These are phyloP conservation scores for Yamadazyma jaroonii DNA, from an alignment of 1,139 yeast species.

Conservation along the genomic window DNA sequence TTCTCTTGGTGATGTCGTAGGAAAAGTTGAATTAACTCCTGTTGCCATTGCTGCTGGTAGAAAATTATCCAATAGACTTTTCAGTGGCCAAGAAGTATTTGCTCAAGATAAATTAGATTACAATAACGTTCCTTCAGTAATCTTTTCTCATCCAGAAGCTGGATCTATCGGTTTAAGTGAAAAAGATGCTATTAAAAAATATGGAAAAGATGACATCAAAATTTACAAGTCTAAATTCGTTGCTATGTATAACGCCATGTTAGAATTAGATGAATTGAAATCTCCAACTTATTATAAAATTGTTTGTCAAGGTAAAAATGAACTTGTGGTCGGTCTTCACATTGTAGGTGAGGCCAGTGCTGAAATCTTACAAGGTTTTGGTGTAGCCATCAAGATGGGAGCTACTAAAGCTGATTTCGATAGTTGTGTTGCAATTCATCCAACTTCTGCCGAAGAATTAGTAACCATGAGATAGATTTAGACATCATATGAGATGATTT, in stretches of 20 bases:
- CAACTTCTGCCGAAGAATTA: slow-evolving; percentile 95
- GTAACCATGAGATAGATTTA: slow-evolving; percentile 63
- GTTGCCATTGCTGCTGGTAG: slow-evolving; percentile 99
- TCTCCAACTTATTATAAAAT: slow-evolving; percentile 86
- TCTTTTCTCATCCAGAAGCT: slow-evolving; percentile 96
- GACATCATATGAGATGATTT: not conserved
- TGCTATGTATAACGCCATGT: slow-evolving; percentile 91
- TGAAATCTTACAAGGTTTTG: slow-evolving; percentile 96
- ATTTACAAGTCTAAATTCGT: slow-evolving; percentile 79
- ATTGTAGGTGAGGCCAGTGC: slow-evolving; percentile 86
- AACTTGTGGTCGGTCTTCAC: slow-evolving; percentile 94
- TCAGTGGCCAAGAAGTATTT: slow-evolving; percentile 69
- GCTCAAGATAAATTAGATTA: slow-evolving; percentile 77
- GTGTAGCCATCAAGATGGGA: slow-evolving; percentile 96
- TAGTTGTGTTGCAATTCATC: slow-evolving; percentile 95
- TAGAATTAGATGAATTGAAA: slow-evolving; percentile 62
- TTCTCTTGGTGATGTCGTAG: slow-evolving; percentile 92
- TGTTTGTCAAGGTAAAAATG: slow-evolving; percentile 73
- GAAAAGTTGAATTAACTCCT: slow-evolving; percentile 91
- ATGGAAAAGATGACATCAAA: slow-evolving; percentile 79
- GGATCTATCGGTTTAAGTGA: slow-evolving; percentile 90
- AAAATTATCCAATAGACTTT: slow-evolving; percentile 83
- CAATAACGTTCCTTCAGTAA: slow-evolving; percentile 81
- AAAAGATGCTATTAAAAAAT: slow-evolving; percentile 69
- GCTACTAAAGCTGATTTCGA: slow-evolving; percentile 96